phyloP scores from a whole-genome alignment of 208 protist species.

The Leishmania lainsoni region DNA sequence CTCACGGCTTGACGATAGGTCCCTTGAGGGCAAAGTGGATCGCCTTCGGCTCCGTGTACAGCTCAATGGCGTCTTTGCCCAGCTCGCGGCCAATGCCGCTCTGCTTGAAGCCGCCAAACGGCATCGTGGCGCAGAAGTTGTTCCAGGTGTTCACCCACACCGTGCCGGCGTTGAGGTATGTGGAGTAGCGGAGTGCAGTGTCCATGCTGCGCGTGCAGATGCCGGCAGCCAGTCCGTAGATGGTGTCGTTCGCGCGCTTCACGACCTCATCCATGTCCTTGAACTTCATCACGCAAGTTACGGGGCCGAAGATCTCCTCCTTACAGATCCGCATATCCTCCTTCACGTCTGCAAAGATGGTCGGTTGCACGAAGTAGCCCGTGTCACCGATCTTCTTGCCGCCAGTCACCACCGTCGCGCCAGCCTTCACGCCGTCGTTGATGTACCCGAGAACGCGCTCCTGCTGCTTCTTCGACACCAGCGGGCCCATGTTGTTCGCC shows the following conservation, averaged over 20 bases:
- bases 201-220: constrained; percentile 78
- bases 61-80: constrained; percentile 59
- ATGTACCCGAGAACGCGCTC: constrained; percentile 82
- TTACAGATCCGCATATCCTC: constrained; percentile 77
- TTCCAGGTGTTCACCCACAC: constrained; percentile 93
- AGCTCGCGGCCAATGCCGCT: constrained; percentile 87
- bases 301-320: constrained; percentile 93
- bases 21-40: constrained; percentile 63
- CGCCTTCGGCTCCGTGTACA: constrained; percentile 80
- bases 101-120: constrained; percentile 91
- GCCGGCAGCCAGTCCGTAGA: constrained; percentile 87
- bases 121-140: constrained; percentile 62
- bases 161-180: constrained; percentile 74
- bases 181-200: constrained; percentile 58
- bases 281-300: constrained; percentile 87
- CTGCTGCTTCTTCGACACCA: constrained; percentile 73
- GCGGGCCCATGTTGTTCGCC: constrained; percentile 58
- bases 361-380: constrained; percentile 89
- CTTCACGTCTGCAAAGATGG: constrained; percentile 76
- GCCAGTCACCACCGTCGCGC: constrained; percentile 68
- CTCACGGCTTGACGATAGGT: constrained; percentile 64
- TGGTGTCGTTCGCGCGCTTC: constrained; percentile 70
- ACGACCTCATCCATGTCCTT: constrained; percentile 81
- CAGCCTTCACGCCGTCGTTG: constrained; percentile 71
- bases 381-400: constrained; percentile 46